phyloP scores from a whole-genome alignment of 805 yeast species.

The Candida vartiovaarae region DNA sequence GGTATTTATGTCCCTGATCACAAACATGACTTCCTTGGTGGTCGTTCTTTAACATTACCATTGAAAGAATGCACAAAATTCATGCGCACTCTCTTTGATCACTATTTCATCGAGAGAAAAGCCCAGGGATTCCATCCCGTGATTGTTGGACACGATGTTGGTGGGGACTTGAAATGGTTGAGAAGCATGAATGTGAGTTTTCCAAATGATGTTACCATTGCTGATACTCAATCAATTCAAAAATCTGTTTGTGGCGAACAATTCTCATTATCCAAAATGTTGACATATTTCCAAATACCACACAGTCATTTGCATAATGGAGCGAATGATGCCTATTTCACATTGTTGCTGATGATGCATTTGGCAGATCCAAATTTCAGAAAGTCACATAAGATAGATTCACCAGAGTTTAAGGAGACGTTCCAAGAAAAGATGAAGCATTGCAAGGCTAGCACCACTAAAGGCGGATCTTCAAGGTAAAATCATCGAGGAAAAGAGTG shows the following conservation, averaged over 20 bases:
- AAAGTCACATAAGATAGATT: slow-evolving; percentile 6
- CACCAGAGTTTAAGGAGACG: background rate
- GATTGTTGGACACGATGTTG: slow-evolving; percentile 54
- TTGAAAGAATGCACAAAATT: slow-evolving; percentile 30
- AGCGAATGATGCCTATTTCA: slow-evolving; percentile 63
- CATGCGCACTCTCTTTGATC: slow-evolving; percentile 36
- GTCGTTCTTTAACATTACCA: slow-evolving; percentile 38
- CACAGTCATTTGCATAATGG: slow-evolving; percentile 62
- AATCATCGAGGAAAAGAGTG: too few species aligned
- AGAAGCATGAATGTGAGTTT: slow-evolving; percentile 37
- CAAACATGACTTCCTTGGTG: slow-evolving; percentile 42
- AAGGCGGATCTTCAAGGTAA: too few species aligned
- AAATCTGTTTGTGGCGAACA: background rate
- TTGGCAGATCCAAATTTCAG: slow-evolving; percentile 43
- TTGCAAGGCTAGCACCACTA: too few species aligned
- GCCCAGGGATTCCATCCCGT: slow-evolving; percentile 26
- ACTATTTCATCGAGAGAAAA: slow-evolving; percentile 30
- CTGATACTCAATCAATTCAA: slow-evolving; percentile 44
- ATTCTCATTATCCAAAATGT: slow-evolving; percentile 33
- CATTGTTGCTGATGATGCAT: slow-evolving; percentile 43
- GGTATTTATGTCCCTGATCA: slow-evolving; percentile 51
- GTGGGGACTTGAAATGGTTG: slow-evolving; percentile 50
- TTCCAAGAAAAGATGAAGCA: background rate
- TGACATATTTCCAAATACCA: slow-evolving; percentile 44
- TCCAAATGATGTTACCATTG: slow-evolving; percentile 26